Base-by-base conservation (phyloP, 2,329 filamentous ascomycete species). In the Sclerotinia trifoliorum region DNA sequence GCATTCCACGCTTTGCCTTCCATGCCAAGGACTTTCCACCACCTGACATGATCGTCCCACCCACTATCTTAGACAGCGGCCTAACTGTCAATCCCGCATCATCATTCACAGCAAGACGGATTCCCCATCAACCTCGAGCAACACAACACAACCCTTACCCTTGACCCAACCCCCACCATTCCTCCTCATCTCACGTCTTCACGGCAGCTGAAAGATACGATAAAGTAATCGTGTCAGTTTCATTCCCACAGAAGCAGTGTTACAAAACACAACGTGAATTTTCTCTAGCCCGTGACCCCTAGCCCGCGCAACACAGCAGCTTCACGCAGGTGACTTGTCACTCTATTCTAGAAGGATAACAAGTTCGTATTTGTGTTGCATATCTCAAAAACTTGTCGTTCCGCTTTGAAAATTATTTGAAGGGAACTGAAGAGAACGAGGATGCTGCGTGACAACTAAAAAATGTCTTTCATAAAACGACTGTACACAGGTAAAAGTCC, bases 311-410 rank as follows among this genome's bases (percentile, higher is more conserved):
- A 21, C 8, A 51, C 46, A 13, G 10, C 15, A 51, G n/a, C 32
- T n/a, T n/a, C 15, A 26, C 24, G 17, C 57, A n/a, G n/a, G 24
- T 48, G 19, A 39, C 58, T 62, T n/a, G 24, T 29, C 11, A 21
- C 19, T 19, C n/a, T 60, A 3, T 29, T 5, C 21, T 8, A 42
- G n/a, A 13, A 46, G 32, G 8, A 62, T 39, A 21, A 26, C 7
- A 51, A 62, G 46, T 51, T 51, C 15, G 29, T 51, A 5, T 15
- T 29, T 39, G 29, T 39, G 60, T 63, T 63, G 60, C 32, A 42
- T 52, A 19, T 63, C 60, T 63, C n/a, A 39, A 29, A 63, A 26
- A 21, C 21, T 49, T 52, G 46, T 63, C 29, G 60, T 63, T 63
- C 29, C 46, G 60, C 48, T 48, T 42, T 63, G 51, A 17, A n/a